Conservation (phyloP, 1,139 yeast species). For the Ogataea hybrid region DNA sequence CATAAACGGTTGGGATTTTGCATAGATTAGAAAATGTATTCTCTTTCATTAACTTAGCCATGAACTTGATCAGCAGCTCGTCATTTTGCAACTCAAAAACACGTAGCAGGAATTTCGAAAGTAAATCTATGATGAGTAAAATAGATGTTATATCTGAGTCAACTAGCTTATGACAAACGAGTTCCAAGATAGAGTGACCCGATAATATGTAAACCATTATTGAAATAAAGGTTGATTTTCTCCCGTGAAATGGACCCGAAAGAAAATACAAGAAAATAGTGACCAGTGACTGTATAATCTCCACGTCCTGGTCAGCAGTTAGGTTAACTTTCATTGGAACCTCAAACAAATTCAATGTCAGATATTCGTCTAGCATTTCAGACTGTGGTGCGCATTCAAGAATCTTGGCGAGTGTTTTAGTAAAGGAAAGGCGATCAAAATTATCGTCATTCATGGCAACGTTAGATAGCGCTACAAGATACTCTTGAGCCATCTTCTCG, state of each 20-base stretch:
- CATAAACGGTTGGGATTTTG: too few relatives aligned
- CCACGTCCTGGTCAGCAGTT: constrained; percentile 3
- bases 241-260: constrained; percentile 44
- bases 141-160: constrained; percentile 42
- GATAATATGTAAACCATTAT: constrained; percentile 38
- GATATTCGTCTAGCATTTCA: too few relatives aligned
- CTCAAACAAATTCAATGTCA: too few relatives aligned
- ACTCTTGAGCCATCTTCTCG: too few relatives aligned
- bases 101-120: constrained; percentile 44
- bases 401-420: too few relatives aligned
- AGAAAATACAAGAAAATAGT: constrained; percentile 44
- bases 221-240: constrained; percentile 38
- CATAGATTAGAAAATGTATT: too few relatives aligned
- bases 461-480: too few relatives aligned
- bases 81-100: constrained; percentile 37
- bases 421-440: too few relatives aligned
- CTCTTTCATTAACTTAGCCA: constrained; percentile 20
- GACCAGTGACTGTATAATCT: constrained; percentile 42
- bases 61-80: constrained; percentile 22
- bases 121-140: constrained; percentile 45
- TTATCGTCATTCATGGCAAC: too few relatives aligned
- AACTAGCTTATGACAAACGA: constrained; percentile 10
- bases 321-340: too few relatives aligned
- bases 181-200: constrained; percentile 36
- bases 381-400: too few relatives aligned